phyloP scores from a whole-genome alignment of 192 early-diverging fungal species.

The Podila minutissima region DNA sequence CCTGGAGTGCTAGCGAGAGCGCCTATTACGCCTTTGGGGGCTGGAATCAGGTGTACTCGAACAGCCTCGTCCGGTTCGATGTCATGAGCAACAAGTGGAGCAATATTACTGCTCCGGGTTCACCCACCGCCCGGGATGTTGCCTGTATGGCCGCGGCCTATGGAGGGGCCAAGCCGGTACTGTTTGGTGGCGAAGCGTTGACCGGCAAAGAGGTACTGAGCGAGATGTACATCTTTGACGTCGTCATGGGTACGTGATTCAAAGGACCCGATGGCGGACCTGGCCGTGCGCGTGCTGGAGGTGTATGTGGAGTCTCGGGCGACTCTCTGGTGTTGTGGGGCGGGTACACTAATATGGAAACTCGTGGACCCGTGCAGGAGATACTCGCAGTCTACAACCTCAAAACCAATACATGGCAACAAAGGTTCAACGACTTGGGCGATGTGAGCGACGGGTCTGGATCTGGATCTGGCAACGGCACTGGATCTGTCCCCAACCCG shows the following conservation, averaged over 20 bases:
- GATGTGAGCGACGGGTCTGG: neutral
- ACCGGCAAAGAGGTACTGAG: neutral
- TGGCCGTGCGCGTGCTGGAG: neutral
- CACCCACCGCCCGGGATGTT: neutral
- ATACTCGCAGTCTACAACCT: neutral
- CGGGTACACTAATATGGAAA: neutral
- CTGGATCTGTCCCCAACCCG: neutral
- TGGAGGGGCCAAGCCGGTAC: neutral
- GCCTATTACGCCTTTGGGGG: no score
- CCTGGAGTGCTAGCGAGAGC: no score
- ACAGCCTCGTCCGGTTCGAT: neutral
- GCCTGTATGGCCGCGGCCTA: neutral
- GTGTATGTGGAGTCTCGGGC: neutral
- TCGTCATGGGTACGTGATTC: neutral
- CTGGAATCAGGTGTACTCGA: no score
- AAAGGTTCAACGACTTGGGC: neutral
- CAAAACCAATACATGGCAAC: neutral
- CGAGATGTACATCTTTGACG: neutral
- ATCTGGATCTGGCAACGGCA: neutral
- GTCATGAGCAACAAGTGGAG: neutral
- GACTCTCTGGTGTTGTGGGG: neutral
- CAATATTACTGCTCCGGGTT: neutral
- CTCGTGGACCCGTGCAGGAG: neutral
- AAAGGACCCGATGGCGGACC: neutral
- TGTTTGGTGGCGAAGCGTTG: neutral